Base-by-base conservation (phyloP, 2,329 filamentous ascomycete species). In the Fusarium coicis region DNA sequence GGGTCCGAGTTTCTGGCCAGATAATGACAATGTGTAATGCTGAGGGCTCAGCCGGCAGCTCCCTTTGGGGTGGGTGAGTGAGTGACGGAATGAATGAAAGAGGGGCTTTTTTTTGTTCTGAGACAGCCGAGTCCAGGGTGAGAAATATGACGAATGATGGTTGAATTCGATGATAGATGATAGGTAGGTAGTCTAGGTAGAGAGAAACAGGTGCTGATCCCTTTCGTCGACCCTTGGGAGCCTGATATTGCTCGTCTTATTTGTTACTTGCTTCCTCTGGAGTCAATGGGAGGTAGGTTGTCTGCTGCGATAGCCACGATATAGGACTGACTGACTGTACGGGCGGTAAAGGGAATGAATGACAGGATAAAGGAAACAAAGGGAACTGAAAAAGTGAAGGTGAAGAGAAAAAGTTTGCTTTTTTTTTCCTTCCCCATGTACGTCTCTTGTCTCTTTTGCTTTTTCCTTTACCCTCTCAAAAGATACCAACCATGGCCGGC, bases 191-290 rank as follows among this genome's bases (percentile, higher is more conserved):
- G 32, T n/a, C 49, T 43, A 19, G 43, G 43, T 42, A 52, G 46
- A 76, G 63, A 74, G 71, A 75, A 77, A 65, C 59, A 76, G 63
- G 37, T 52, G 28, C 46, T 67, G 32, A 56, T 72, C 65, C 62
- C 54, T 66, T 65, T 46, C 36, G 34, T 56, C 39, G 49, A 52
- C 30, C 44, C 30, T 49, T 62, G 42, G 28, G 26, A 28, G 28
- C 52, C 32, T 42, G 30, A 32, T 21, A 21, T 43, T 26, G 39
- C 34, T 34, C n/a, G 60, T 67, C 43, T 53, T 42, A 53, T 28
- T 37, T 42, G 60, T 28, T 37, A 47, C 21, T 66, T 54, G 42
- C 23, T 50, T 57, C 30, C 54, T 50, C 44, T 28, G 10, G 30
- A 50, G 30, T 36, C 30, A 30, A 37, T 37, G 40, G 19, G 34